Base-by-base conservation (phyloP, 257 asterid genomes). In the Linderniella brevidens region DNA sequence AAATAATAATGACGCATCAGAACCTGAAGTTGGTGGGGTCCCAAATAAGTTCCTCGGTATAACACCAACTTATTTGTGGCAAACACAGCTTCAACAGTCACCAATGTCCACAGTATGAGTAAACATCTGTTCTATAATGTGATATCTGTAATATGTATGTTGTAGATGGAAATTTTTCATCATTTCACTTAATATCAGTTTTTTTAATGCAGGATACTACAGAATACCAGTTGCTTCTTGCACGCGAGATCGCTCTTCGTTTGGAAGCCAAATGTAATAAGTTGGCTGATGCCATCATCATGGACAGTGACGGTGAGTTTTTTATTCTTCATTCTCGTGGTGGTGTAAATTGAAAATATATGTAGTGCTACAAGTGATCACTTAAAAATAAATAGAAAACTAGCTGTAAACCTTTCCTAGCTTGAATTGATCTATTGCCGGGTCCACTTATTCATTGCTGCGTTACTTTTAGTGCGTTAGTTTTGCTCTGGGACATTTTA, bases 1-100 rank as follows among this genome's bases (percentile, higher is more conserved):
- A 9, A 68, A 48, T 61, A 67, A 37, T 57, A 60, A 64, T 68
- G 96, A 88, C 65, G 62, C 80, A 41, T 68, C 90, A 46, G 98
- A 88, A 64, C 69, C 92, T 55, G 95, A 79, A 61, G 88, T 88
- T 64, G 98, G 98, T 64, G 98, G 98, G 49, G 96, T 78, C 46
- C 82, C 98, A 50, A 81, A 80, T 70, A 75, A 84, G 65, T 88
- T 76, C 68, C 98, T 88, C 56, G 96, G 98, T 67, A 73, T 88
- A 46, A 80, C 93, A 8, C 93, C 94, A 16, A 49, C 93, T 46
- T 88, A 88, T 70, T 68, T 88, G 49, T 84, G 96, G 98, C 87
- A 84, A 68, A 64, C 68, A 63, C 98, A 88, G 57, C 77, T 80
- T 59, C 86, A 71, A 43, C 92, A 73, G 54, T 35, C 70, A 41